Percentiles rank a stretch among this genome's conserved stretches.
Evolutionary conservation across 306 rosid genomes (phyloP).

Genomic region (Citrullus colocynthis): DNA sequence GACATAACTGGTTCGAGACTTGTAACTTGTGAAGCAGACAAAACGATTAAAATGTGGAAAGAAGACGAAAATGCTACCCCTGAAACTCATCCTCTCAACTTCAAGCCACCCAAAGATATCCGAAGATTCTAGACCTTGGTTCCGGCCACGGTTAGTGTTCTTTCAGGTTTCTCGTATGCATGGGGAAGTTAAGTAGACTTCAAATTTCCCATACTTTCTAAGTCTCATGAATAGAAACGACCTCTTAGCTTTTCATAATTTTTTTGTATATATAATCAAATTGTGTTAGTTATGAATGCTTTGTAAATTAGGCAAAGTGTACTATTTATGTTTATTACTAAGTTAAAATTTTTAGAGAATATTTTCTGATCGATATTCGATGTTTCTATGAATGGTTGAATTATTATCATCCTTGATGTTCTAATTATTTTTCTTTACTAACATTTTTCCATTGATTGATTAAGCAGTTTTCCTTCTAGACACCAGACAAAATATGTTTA

Average conservation of each 20-base stretch:
- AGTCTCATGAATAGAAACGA: background rate
- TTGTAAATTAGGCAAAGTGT: background rate
- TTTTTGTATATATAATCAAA: background rate
- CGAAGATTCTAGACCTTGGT: constrained; percentile 12
- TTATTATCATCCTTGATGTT: background rate
- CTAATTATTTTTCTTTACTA: background rate
- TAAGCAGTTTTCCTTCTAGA: no score
- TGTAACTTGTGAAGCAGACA: constrained; percentile 82
- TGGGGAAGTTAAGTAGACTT: background rate
- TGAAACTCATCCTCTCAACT: constrained; percentile 85
- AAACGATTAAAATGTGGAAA: constrained; percentile 95
- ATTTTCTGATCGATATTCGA: background rate
- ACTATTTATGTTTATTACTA: background rate
- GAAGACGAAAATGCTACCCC: constrained; percentile 92
- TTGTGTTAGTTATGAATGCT: background rate
- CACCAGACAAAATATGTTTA: no score
- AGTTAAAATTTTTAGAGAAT: background rate
- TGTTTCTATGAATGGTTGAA: background rate
- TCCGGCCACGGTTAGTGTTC: background rate
- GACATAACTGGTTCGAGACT: constrained; percentile 85
- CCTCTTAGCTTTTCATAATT: background rate
- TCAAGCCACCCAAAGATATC: constrained; percentile 81
- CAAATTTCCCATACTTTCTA: background rate
- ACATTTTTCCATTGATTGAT: background rate
- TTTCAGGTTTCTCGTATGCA: background rate